Conservation (phyloP, 2,329 filamentous ascomycete genomes). For the Macrophomina pseudophaseolina region DNA sequence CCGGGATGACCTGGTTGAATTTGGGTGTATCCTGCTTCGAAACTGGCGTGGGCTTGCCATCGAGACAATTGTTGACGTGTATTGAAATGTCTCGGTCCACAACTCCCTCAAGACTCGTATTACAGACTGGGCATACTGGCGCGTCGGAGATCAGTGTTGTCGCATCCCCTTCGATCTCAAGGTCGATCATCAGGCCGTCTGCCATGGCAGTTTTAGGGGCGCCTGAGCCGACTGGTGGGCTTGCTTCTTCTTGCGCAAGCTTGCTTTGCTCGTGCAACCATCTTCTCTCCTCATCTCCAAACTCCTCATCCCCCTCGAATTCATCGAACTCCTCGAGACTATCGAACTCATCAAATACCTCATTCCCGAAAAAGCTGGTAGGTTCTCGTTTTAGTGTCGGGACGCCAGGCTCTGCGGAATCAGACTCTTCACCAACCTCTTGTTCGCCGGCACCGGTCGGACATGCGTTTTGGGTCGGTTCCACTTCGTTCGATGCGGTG, state of each 20-base stretch:
- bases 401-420: neutral
- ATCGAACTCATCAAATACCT: conserved; percentile 56
- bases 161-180: conserved; percentile 15
- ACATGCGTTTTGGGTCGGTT: neutral
- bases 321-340: conserved; percentile 60
- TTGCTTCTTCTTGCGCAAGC: conserved; percentile 57
- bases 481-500: neutral
- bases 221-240: conserved; percentile 48
- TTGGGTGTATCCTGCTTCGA: conserved; percentile 35
- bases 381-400: conserved; percentile 52
- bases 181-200: conserved; percentile 31
- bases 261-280: conserved; percentile 75
- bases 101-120: conserved; percentile 62
- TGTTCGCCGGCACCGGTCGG: conserved; percentile 1
- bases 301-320: conserved; percentile 62
- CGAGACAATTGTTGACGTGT: conserved; percentile 93
- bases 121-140: conserved; percentile 77
- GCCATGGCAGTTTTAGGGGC: conserved; percentile 60
- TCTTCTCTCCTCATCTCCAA: conserved; percentile 57
- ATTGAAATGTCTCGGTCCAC: conserved; percentile 69
- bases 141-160: conserved; percentile 31
- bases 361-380: conserved; percentile 49
- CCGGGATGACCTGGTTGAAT: conserved; percentile 23
- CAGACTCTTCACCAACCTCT: conserved; percentile 21
- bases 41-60: conserved; percentile 73